Evolutionary conservation across 164 flowering plant species (phyloP).

Genomic region (Nymphaea thermarum): DNA sequence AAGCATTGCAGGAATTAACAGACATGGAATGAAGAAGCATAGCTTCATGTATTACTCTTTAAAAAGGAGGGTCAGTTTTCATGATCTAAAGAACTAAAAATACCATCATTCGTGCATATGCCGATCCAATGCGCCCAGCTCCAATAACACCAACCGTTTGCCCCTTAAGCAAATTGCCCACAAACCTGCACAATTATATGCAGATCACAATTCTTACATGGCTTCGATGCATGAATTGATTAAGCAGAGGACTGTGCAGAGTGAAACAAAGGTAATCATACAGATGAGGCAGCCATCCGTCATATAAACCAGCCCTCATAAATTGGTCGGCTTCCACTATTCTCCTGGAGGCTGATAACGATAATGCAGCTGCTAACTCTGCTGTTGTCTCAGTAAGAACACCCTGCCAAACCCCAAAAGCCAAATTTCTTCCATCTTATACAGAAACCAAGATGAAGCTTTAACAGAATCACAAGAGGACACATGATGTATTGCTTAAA

Average conservation of each 20-base stretch:
- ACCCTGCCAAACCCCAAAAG: constrained; percentile 29
- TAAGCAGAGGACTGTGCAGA: neutral
- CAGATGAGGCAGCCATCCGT: constrained; percentile 98
- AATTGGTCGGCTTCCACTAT: constrained; percentile 95
- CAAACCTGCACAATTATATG: constrained; percentile 36
- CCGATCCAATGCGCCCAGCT: constrained; percentile 96
- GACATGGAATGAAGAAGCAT: neutral
- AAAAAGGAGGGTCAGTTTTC: neutral
- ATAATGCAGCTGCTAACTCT: constrained; percentile 87
- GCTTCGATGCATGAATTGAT: neutral
- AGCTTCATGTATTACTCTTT: neutral
- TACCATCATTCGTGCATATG: constrained; percentile 99
- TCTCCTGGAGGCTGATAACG: constrained; percentile 80
- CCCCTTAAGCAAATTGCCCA: constrained; percentile 92
- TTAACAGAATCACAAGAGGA: too few species aligned
- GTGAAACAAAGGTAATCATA: constrained; percentile 18
- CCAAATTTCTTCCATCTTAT: too few species aligned
- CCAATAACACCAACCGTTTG: constrained; percentile 97
- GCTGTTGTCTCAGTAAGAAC: constrained; percentile 96
- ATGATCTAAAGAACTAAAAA: neutral
- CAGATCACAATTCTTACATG: neutral
- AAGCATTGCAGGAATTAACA: neutral
- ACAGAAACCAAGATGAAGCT: too few species aligned
- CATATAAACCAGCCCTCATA: constrained; percentile 95
- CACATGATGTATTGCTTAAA: too few species aligned